Conservation (phyloP, 352 stramenopile species). For the Blastocystis sp. region DNA sequence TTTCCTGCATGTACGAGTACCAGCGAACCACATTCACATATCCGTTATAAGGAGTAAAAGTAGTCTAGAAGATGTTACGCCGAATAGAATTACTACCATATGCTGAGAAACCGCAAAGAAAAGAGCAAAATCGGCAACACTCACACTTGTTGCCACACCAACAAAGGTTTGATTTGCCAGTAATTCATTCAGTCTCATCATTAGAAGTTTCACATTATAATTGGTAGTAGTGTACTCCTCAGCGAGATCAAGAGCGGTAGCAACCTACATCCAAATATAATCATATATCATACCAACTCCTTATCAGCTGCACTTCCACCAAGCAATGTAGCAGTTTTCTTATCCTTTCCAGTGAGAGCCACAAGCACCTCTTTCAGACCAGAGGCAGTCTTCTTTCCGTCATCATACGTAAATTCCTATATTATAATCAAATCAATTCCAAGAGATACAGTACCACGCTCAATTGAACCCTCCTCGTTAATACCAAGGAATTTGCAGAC, state of each 20-base stretch:
- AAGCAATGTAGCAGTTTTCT: conserved; percentile 43
- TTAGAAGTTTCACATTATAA: neutral
- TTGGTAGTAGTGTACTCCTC: neutral
- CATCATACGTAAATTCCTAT: conserved; percentile 36
- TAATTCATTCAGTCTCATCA: conserved; percentile 34
- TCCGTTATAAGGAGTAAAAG: conserved; percentile 44
- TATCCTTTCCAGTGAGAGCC: conserved; percentile 47
- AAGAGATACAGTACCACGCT: conserved; percentile 2
- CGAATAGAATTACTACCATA: neutral
- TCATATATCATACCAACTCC: neutral
- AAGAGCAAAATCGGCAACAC: conserved; percentile 31
- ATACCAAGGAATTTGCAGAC: conserved; percentile 36
- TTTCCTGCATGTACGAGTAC: conserved; percentile 57
- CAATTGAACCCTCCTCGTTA: conserved; percentile 41
- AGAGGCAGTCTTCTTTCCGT: conserved; percentile 45
- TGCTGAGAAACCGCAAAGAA: conserved; percentile 21
- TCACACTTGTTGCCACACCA: neutral
- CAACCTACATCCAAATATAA: neutral
- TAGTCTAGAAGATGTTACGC: neutral
- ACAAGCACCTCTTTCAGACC: conserved; percentile 41
- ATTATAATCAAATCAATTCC: neutral
- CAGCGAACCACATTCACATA: conserved; percentile 60
- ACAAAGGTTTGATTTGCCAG: conserved; percentile 40
- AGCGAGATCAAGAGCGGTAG: conserved; percentile 12
- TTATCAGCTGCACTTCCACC: conserved; percentile 53